phyloP scores from a whole-genome alignment of 164 flowering plant genomes.

The Liquidambar formosana region DNA sequence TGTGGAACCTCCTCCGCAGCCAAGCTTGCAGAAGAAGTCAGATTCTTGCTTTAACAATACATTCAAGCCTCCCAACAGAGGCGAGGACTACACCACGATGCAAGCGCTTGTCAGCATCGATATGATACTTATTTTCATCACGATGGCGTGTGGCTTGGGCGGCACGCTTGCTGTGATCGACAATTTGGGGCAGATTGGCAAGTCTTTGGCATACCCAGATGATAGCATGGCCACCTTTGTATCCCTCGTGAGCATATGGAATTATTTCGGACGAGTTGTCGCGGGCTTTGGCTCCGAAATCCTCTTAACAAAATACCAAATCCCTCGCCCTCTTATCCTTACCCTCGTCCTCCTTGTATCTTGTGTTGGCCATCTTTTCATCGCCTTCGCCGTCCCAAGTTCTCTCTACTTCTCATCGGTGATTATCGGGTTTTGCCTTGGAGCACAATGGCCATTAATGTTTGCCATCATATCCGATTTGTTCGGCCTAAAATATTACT shows the following conservation, averaged over 20 bases:
- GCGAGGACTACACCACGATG: constrained; percentile 53
- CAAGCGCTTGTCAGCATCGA: constrained; percentile 56
- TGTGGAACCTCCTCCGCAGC: not conserved
- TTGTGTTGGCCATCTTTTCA: constrained; percentile 25
- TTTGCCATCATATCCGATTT: constrained; percentile 28
- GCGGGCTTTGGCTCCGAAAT: constrained; percentile 32
- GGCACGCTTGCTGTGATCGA: constrained; percentile 49
- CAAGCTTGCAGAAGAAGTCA: constrained; percentile 7
- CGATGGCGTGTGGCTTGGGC: constrained; percentile 41
- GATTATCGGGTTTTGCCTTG: constrained; percentile 29
- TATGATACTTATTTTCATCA: constrained; percentile 39
- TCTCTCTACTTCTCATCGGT: constrained; percentile 22
- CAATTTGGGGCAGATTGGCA: constrained; percentile 50
- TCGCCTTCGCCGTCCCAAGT: constrained; percentile 27
- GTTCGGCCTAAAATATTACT: constrained; percentile 29
- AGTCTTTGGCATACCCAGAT: constrained; percentile 25
- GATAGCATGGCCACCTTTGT: constrained; percentile 27
- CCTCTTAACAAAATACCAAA: constrained; percentile 24
- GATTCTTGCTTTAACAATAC: constrained; percentile 26
- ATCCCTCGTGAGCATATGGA: constrained; percentile 41
- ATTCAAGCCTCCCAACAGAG: constrained; percentile 42
- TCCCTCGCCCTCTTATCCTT: constrained; percentile 34
- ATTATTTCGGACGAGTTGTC: constrained; percentile 28
- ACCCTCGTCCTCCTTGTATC: constrained; percentile 22
- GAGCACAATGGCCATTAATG: constrained; percentile 29